A percentile compares a stretch with the other conserved stretches of the same genome.
Evolutionary conservation across 1,284 basidiomycete genomes (phyloP).

Genomic region (Ceratobasidium sp.): DNA sequence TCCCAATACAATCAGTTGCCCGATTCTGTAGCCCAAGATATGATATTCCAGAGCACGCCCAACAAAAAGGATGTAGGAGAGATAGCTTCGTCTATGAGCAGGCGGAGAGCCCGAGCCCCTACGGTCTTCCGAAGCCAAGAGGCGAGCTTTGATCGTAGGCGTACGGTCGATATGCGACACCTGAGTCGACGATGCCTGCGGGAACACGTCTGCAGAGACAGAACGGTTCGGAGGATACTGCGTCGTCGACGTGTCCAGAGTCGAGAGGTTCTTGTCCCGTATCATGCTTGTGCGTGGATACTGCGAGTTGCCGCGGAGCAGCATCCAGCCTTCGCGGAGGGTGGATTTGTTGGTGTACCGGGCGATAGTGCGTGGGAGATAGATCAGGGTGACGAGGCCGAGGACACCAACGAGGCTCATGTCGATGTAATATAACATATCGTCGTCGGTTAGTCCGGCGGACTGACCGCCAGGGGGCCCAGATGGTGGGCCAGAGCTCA

Average conservation of each 20-base stretch:
- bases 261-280: background rate
- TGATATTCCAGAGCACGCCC: constrained; percentile 18
- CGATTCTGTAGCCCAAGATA: constrained; percentile 13
- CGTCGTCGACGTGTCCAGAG: background rate
- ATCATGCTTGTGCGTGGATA: background rate
- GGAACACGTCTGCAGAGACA: background rate
- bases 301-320: background rate
- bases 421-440: constrained; percentile 10
- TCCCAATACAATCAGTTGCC: constrained; percentile 19
- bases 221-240: constrained; percentile 13
- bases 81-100: background rate
- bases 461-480: background rate
- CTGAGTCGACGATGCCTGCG: constrained; percentile 7
- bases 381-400: background rate
- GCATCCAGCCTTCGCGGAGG: constrained; percentile 16
- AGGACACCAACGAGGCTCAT: constrained; percentile 24
- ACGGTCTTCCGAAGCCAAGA: background rate
- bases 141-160: constrained; percentile 12
- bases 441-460: background rate
- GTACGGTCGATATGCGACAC: background rate
- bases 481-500: constrained; percentile 22
- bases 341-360: background rate
- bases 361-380: constrained; percentile 17
- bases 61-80: background rate
- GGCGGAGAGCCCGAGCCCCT: background rate